Conservation (phyloP, 78 protist genomes). For the Dictyostelium brefeldianum region DNA sequence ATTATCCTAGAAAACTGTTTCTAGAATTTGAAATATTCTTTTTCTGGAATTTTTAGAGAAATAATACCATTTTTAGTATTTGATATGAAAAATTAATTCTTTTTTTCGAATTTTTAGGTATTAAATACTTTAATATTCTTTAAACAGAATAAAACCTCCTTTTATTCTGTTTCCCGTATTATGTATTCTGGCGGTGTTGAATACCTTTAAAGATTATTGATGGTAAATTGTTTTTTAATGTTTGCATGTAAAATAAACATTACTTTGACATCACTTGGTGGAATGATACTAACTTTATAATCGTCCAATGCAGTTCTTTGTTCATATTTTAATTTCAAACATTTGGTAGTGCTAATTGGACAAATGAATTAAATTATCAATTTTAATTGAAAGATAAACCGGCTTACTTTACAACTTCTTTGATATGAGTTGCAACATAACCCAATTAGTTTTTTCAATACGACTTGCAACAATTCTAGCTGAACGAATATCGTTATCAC, state of each 20-base stretch:
- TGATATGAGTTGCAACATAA: constrained; percentile 86
- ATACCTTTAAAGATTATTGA: constrained; percentile 83
- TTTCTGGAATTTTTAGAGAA: too few relatives aligned
- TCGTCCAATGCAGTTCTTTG: neutral
- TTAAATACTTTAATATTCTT: too few relatives aligned
- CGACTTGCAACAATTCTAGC: constrained; percentile 97
- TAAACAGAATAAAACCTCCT: too few relatives aligned
- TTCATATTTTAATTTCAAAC: constrained; percentile 79
- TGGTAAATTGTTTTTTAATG: constrained; percentile 82
- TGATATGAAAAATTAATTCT: too few relatives aligned
- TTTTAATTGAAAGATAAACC: constrained; percentile 83
- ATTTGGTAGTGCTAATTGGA: constrained; percentile 64
- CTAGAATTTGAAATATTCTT: too few relatives aligned
- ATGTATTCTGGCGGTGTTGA: too few relatives aligned
- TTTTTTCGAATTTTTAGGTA: too few relatives aligned
- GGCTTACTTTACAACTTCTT: constrained; percentile 82
- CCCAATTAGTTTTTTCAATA: constrained; percentile 95
- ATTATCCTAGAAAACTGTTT: too few relatives aligned
- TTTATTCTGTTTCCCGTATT: too few relatives aligned
- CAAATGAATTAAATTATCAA: constrained; percentile 88
- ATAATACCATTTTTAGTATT: too few relatives aligned
- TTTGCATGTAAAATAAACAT: constrained; percentile 52
- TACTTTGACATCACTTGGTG: neutral
- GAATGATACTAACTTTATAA: constrained; percentile 20
- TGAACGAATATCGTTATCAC: neutral